Evolutionary conservation across 2,329 filamentous ascomycete species (phyloP).

Genomic region (Ceratocystis colombiana): DNA sequence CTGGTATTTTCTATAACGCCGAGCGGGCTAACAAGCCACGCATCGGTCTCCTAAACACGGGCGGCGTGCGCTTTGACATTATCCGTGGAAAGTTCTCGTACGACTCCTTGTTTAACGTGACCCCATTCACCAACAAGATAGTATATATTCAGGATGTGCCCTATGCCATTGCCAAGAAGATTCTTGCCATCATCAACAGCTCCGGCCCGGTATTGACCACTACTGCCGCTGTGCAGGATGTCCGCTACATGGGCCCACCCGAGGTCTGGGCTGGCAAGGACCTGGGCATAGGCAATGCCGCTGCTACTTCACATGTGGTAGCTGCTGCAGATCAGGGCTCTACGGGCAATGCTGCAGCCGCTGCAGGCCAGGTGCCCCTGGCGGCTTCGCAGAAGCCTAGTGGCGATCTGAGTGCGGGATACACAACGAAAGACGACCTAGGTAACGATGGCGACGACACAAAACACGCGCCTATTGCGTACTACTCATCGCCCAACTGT

Average conservation of each 20-base stretch:
- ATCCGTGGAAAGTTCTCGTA: constrained; percentile 85
- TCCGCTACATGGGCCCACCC: constrained; percentile 42
- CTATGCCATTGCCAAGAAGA: constrained; percentile 59
- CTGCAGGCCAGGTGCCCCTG: constrained; percentile 11
- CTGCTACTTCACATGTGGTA: background rate
- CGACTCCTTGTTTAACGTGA: constrained; percentile 76
- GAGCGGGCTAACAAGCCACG: constrained; percentile 51
- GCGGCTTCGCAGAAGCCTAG: constrained; percentile 27
- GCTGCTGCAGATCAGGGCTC: background rate
- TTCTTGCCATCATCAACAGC: constrained; percentile 51
- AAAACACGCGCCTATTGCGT: constrained; percentile 61
- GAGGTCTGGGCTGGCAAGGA: constrained; percentile 35
- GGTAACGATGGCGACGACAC: constrained; percentile 85
- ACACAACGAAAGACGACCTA: constrained; percentile 79
- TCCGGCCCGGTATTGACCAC: constrained; percentile 41
- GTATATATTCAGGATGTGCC: constrained; percentile 70
- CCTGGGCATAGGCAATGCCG: constrained; percentile 3
- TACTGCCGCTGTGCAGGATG: constrained; percentile 33
- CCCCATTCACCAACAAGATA: constrained; percentile 75
- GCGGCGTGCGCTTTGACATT: constrained; percentile 87
- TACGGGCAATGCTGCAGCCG: background rate
- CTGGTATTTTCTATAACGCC: constrained; percentile 50
- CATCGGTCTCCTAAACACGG: constrained; percentile 75
- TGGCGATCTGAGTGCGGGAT: constrained; percentile 52
- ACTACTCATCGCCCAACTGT: constrained; percentile 73